Conservation (phyloP, 805 yeast species). For the Helenozyma baotianmanensis region DNA sequence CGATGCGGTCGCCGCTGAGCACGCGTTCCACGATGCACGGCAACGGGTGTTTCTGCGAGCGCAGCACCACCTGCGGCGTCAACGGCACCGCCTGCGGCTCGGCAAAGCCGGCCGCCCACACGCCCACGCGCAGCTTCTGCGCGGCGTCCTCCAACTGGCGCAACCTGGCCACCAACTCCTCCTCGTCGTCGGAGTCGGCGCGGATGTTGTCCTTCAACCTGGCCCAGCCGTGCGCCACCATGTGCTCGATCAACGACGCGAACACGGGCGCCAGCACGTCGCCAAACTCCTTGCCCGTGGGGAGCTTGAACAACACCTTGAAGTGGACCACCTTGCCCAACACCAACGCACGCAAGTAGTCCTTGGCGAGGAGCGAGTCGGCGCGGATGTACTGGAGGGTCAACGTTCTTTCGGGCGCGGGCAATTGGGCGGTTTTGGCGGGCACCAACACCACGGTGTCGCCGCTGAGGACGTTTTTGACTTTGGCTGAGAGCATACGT, state of each 20-base stretch:
- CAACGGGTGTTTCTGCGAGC: slow-evolving; percentile 39
- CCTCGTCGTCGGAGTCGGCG: slow-evolving; percentile 36
- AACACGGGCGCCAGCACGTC: slow-evolving; percentile 64
- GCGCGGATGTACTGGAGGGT: slow-evolving; percentile 64
- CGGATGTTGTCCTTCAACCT: slow-evolving; percentile 53
- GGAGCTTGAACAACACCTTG: slow-evolving; percentile 49
- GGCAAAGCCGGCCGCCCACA: slow-evolving; percentile 41
- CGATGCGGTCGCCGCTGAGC: slow-evolving; percentile 72
- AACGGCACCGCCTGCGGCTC: slow-evolving; percentile 23
- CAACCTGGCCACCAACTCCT: slow-evolving; percentile 33
- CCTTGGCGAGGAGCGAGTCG: slow-evolving; percentile 56
- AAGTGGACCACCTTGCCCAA: slow-evolving; percentile 64
- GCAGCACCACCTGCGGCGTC: slow-evolving; percentile 27
- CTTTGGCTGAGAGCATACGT: slow-evolving; percentile 53
- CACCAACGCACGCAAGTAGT: slow-evolving; percentile 53
- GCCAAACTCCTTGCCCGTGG: slow-evolving; percentile 62
- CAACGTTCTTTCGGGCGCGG: slow-evolving; percentile 53
- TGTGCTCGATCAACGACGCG: slow-evolving; percentile 51
- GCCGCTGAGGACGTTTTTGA: slow-evolving; percentile 65
- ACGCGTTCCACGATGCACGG: slow-evolving; percentile 70
- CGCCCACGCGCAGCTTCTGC: slow-evolving; percentile 43
- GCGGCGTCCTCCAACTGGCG: slow-evolving; percentile 48
- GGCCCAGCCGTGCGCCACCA: slow-evolving; percentile 56
- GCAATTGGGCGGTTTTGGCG: slow-evolving; percentile 34
- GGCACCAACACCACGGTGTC: slow-evolving; percentile 66